Evolutionary conservation across 2,329 filamentous ascomycete species (phyloP), one percentile per base, ranked within the genome.

Genomic region (Colletotrichum liriopes): DNA sequence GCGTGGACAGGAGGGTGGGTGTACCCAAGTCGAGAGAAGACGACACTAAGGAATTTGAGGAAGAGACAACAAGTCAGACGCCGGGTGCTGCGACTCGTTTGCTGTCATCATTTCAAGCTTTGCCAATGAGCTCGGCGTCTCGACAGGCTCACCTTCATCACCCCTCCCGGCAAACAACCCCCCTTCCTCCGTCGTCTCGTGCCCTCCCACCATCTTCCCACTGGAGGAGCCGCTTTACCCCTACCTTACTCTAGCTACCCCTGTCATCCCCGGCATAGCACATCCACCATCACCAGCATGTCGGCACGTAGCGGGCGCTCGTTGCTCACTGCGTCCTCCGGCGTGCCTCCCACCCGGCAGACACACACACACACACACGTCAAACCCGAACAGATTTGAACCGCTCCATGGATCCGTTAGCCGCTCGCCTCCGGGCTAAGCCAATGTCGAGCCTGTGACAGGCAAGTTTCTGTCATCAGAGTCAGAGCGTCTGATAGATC

Each of bases 291-390:
- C 29, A 61, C 41, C 63, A 35, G 11, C 49, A 43, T 26, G 52
- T 60, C 41, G 69, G 52, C 69, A 62, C 47, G 52, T 59, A 69
- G 69, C 69, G 65, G 69, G 69, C 69, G 65, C 54, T 51, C 58
- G 16, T 49, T 18, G 41, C 43, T 52, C 59, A 26, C 52, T 63
- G 45, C 65, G 49, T 64, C 69, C 5, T 59, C 20, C 52, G 59
- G 65, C 65, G 35, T 59, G 26, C 41, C 37, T 61, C 11, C 59
- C 39, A 71, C 65, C 65, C 65, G 58, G 49, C 35, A 51, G 56
- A 16, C 64, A 51, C 43, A 58, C 51, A n/a, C 64, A 64, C 41
- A 61, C 54, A 41, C 65, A 39, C 45, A 66, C 56, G 29, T 51
- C 23, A 35, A 32, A 37, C 56, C 35, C 16, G 26, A 39, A 26